Percentiles rank a stretch among this genome's conserved stretches.
Conservation (phyloP, 805 yeast species). For the Sugiyamaella americana region DNA sequence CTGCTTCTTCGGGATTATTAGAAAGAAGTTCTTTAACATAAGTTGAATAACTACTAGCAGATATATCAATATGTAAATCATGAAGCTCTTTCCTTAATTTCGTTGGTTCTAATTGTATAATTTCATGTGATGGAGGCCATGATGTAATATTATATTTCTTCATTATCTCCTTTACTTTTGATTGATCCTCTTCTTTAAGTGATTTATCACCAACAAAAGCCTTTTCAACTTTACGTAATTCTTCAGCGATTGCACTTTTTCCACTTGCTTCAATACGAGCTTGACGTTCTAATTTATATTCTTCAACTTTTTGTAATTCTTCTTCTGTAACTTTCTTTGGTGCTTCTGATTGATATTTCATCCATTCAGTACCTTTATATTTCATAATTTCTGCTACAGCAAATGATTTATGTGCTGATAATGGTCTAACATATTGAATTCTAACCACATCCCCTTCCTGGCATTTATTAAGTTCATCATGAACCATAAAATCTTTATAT, state of each 20-base stretch:
- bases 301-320: slow-evolving; percentile 50
- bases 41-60: slow-evolving; percentile 18
- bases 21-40: slow-evolving; percentile 28
- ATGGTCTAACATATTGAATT: slow-evolving; percentile 75
- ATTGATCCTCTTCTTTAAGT: slow-evolving; percentile 34
- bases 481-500: slow-evolving; percentile 82
- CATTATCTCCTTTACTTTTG: slow-evolving; percentile 33
- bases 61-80: slow-evolving; percentile 32
- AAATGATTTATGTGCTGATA: slow-evolving; percentile 75
- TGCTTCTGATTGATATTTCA: slow-evolving; percentile 68
- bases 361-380: slow-evolving; percentile 89
- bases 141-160: slow-evolving; percentile 41
- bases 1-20: slow-evolving; percentile 34
- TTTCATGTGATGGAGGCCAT: slow-evolving; percentile 42
- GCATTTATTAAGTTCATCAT: slow-evolving; percentile 86
- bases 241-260: slow-evolving; percentile 21
- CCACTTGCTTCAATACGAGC: slow-evolving; percentile 25
- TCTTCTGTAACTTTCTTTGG: slow-evolving; percentile 60
- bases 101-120: slow-evolving; percentile 39
- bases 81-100: slow-evolving; percentile 34
- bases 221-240: slow-evolving; percentile 21
- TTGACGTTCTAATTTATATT: slow-evolving; percentile 48
- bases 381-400: slow-evolving; percentile 88
- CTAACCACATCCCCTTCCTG: slow-evolving; percentile 95
- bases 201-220: slow-evolving; percentile 7